Base-by-base conservation (phyloP, 441 rosid genomes). In the Bocquillonia castaneifolia region DNA sequence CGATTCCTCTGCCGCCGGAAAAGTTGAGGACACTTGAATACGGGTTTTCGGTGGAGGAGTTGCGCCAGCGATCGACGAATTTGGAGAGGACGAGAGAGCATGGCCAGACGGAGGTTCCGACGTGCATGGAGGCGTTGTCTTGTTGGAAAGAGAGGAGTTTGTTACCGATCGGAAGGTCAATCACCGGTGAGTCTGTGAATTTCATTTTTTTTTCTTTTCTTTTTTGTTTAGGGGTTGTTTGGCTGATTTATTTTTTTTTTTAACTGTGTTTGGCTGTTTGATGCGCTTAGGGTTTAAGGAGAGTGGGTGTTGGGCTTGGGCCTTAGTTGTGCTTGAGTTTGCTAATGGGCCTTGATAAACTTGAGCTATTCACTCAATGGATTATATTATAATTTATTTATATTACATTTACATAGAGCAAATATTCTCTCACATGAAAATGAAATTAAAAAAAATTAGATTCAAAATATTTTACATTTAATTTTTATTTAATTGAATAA, bases 91-190 rank as follows among this genome's bases (percentile, higher is more conserved):
- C 88, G 14, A 90, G 78, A 59, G 96, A 92, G 71, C 96, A 85
- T 28, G 95, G 88, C 98, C 93, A 92, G 7, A 90, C 90, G 79
- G 96, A 87, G 67, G 96, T 90, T 44, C 93, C 96, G 52, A 92
- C 98, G 76, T 92, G 96, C 80, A 87, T 79, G 37, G 98, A 83
- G 6, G 78, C 84, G 69, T 90, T 92, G 86, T 92, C 95, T 66
- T 92, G 93, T 20, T 84, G 93, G 81, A 92, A 47, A 53, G 93
- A 85, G 68, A 92, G 89, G 48, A 52, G 57, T 9, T 83, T 77
- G 72, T 82, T 82, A 64, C 84, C 67, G 62, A 88, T 84, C 55
- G 78, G 74, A 39, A 92, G 90, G 59, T 92, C 91, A 50, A 86
- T 86, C 74, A 82, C 90, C 60, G 93, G 95, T 39, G 95, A 92